Conservation (phyloP, 371 early-diverging fungal species). For the Mucor saturninus region DNA sequence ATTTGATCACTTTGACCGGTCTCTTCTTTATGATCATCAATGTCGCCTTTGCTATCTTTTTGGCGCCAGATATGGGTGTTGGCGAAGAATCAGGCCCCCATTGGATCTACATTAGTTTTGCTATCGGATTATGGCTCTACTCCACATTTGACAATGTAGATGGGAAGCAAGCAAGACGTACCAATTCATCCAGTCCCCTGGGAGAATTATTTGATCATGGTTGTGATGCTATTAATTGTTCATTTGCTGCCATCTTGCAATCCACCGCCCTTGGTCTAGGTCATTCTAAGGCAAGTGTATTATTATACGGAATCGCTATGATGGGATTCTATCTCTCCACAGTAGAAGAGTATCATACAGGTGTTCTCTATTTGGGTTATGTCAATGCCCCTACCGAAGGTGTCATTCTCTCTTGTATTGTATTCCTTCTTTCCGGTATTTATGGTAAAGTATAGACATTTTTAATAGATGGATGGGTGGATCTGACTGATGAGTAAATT, state of each 20-base stretch:
- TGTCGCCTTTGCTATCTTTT: constrained; percentile 65
- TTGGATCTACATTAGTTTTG: constrained; percentile 68
- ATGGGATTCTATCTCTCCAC: constrained; percentile 91
- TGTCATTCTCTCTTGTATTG: constrained; percentile 75
- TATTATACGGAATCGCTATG: constrained; percentile 70
- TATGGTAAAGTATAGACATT: constrained; percentile 42
- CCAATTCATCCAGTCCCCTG: constrained; percentile 88
- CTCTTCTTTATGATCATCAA: constrained; percentile 86
- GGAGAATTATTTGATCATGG: constrained; percentile 97
- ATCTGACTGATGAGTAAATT: background rate
- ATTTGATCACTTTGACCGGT: constrained; percentile 96
- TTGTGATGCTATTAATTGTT: constrained; percentile 93
- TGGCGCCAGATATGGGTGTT: constrained; percentile 38
- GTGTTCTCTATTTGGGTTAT: constrained; percentile 88
- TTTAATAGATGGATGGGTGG: background rate
- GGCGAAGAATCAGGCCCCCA: constrained; percentile 35
- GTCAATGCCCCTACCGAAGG: constrained; percentile 97
- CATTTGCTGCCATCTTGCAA: constrained; percentile 85
- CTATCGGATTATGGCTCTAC: constrained; percentile 90
- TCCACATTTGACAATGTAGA: constrained; percentile 98
- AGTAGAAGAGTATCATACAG: constrained; percentile 97
- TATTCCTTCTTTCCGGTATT: constrained; percentile 75
- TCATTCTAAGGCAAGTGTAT: constrained; percentile 68
- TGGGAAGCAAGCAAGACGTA: constrained; percentile 97
- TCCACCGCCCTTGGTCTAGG: constrained; percentile 85